Evolutionary conservation across 2,329 filamentous ascomycete genomes (phyloP).

Genomic region (Pseudogymnoascus sp.): DNA sequence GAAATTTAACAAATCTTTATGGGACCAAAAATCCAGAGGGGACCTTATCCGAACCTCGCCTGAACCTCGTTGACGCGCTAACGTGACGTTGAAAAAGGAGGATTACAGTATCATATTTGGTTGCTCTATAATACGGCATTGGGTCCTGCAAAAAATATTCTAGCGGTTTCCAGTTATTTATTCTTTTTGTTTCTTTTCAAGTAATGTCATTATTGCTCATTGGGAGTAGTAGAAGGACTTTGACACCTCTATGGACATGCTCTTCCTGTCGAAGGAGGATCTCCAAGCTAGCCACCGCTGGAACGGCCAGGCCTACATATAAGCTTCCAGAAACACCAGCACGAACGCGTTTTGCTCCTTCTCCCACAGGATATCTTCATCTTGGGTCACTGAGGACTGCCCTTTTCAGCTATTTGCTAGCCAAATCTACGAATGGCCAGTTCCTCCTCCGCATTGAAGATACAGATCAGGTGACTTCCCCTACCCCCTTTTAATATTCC

Average conservation of each 20-base stretch:
- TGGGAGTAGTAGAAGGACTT: conserved; percentile 14
- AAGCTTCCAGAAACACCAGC: conserved; percentile 46
- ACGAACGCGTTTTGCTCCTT: conserved; percentile 86
- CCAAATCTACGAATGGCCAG: conserved; percentile 76
- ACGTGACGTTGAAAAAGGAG: background rate
- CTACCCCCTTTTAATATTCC: conserved; percentile 6
- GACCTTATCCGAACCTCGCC: conserved; percentile 1
- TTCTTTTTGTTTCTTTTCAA: background rate
- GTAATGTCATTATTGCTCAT: conserved; percentile 13
- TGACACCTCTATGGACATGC: conserved; percentile 19
- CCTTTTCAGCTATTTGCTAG: conserved; percentile 90
- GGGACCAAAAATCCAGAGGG: background rate
- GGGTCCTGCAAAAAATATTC: background rate
- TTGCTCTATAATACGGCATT: background rate
- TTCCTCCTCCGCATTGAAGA: conserved; percentile 91
- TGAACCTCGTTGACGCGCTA: background rate
- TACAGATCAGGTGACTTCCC: conserved; percentile 66
- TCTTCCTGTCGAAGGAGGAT: conserved; percentile 16
- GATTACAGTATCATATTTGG: background rate
- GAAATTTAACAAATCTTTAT: background rate
- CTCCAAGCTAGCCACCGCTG: background rate
- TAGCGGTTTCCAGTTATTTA: background rate
- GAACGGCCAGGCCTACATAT: conserved; percentile 10
- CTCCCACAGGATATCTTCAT: conserved; percentile 88
- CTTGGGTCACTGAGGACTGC: conserved; percentile 87